Conservation (phyloP, 106 monocot genomes). For the Allium sativum region DNA sequence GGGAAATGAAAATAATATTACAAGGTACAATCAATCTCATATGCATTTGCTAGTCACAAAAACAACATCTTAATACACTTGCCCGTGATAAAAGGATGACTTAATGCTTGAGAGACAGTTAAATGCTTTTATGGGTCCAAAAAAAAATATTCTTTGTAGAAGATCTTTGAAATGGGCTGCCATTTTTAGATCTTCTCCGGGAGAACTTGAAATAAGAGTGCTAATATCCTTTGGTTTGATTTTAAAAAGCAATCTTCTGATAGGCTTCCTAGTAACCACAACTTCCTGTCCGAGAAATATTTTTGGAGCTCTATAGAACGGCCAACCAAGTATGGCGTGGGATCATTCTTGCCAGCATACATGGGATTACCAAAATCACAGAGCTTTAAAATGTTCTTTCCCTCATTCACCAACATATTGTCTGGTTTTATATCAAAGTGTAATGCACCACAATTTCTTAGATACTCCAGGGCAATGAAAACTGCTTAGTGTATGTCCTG, state of each 20-base stretch:
- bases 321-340: constrained; percentile 95
- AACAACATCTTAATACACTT: constrained; percentile 87
- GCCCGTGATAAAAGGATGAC: constrained; percentile 98
- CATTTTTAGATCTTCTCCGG: constrained; percentile 85
- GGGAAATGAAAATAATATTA: constrained; percentile 29
- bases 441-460: constrained; percentile 86
- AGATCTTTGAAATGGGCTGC: constrained; percentile 85
- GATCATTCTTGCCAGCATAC: constrained; percentile 92
- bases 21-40: constrained; percentile 45
- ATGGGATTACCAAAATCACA: constrained; percentile 99
- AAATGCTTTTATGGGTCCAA: constrained; percentile 98
- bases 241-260: constrained; percentile 69
- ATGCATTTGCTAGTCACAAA: constrained; percentile 37
- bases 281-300: constrained; percentile 99
- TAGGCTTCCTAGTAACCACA: constrained; percentile 84
- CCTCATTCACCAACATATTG: constrained; percentile 99
- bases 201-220: constrained; percentile 50
- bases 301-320: constrained; percentile 94
- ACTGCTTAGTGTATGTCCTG: constrained; percentile 97
- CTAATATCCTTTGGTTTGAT: constrained; percentile 88
- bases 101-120: constrained; percentile 93
- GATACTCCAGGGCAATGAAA: constrained; percentile 97
- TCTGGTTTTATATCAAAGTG: constrained; percentile 99
- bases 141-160: constrained; percentile 80
- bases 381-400: constrained; percentile 92